Conservation (phyloP, 495 filamentous ascomycete genomes). For the Amniculicola lignicola region DNA sequence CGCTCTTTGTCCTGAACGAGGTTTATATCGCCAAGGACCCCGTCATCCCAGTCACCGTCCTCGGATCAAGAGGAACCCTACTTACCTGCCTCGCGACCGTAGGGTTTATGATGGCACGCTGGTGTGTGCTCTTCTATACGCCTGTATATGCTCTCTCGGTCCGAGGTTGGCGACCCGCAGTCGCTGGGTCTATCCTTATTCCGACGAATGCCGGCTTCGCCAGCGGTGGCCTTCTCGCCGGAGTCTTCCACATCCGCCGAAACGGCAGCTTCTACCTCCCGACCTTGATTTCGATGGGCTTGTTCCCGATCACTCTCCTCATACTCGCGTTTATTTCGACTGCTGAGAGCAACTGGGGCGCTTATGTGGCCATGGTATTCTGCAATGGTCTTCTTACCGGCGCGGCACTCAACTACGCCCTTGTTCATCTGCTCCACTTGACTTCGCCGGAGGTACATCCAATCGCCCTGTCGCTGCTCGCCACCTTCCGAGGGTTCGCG, state of each 20-base stretch:
- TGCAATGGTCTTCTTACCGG: conserved; percentile 67
- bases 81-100: conserved; percentile 66
- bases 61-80: conserved; percentile 61
- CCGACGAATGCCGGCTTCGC: conserved; percentile 76
- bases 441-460: conserved; percentile 60
- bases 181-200: conserved; percentile 67
- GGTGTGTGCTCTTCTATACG: conserved; percentile 72
- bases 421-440: conserved; percentile 72
- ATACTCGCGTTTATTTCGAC: conserved; percentile 52
- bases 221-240: conserved; percentile 63
- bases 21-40: conserved; percentile 55
- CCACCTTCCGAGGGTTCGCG: conserved; percentile 71
- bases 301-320: conserved; percentile 54
- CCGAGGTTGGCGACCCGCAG: conserved; percentile 59
- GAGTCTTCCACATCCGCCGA: conserved; percentile 66
- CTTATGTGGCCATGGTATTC: conserved; percentile 58
- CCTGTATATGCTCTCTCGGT: conserved; percentile 73
- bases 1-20: conserved; percentile 61
- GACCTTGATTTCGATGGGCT: conserved; percentile 50
- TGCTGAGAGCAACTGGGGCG: conserved; percentile 41
- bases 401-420: conserved; percentile 69
- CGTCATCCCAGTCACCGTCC: conserved; percentile 64
- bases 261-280: conserved; percentile 63
- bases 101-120: conserved; percentile 71
- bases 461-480: conserved; percentile 64